phyloP scores from a whole-genome alignment of 1,284 basidiomycete species.

The Crepidotus sp. region DNA sequence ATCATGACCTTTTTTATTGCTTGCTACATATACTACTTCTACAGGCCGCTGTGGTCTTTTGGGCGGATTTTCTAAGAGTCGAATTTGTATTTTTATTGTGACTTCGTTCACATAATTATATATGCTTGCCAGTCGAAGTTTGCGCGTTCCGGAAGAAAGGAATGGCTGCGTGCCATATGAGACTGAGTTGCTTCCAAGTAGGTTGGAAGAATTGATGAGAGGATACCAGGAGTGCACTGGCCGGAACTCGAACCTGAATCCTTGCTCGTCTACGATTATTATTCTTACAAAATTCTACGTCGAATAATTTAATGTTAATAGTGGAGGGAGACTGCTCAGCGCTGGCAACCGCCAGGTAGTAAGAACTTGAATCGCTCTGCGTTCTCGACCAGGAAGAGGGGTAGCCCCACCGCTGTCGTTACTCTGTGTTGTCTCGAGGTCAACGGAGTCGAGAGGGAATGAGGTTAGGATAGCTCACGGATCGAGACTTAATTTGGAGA shows the following conservation, averaged over 20 bases:
- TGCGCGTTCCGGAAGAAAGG: too few relatives aligned
- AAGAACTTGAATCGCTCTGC: conserved; percentile 45
- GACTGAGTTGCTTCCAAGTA: too few relatives aligned
- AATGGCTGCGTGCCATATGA: too few relatives aligned
- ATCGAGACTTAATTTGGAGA: conserved; percentile 41
- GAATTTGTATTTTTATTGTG: conserved; percentile 7
- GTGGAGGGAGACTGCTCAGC: too few relatives aligned
- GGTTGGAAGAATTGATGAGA: too few relatives aligned
- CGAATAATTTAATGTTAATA: not conserved
- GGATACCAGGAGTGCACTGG: too few relatives aligned
- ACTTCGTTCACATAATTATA: not conserved
- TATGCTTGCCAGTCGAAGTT: too few relatives aligned
- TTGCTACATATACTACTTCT: conserved; percentile 12
- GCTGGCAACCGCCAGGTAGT: conserved; percentile 48
- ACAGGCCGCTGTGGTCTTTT: not conserved
- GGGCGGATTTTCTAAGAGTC: not conserved
- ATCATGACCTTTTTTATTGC: conserved; percentile 10
- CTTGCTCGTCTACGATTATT: not conserved
- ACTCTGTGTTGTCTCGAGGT: conserved; percentile 17
- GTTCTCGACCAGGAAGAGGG: conserved; percentile 43
- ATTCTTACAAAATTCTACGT: not conserved
- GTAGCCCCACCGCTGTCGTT: conserved; percentile 43
- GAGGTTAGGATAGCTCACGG: too few relatives aligned
- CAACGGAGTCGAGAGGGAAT: not conserved
- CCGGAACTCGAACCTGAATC: too few relatives aligned